These are phyloP conservation scores for Pseudocercospora ulei DNA, from an alignment of 2,329 filamentous ascomycete species.

Conservation along the genomic window DNA sequence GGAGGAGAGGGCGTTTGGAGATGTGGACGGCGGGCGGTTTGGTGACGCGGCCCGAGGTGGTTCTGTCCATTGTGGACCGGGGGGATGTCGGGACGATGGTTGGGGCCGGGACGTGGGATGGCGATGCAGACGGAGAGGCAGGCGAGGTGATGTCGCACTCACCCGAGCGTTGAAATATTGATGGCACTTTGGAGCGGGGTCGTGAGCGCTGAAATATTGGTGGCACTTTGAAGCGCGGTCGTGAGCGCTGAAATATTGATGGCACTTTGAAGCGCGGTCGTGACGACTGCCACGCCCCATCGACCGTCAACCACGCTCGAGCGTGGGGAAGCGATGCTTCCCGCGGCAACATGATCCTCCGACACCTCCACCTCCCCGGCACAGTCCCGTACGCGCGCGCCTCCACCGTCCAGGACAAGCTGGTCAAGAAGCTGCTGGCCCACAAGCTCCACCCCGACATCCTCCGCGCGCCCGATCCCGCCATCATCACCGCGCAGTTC, in stretches of 20 bases:
- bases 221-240: no score
- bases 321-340: not conserved
- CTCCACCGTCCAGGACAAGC: constrained; percentile 47
- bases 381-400: constrained; percentile 49
- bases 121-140: constrained; percentile 3
- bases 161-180: no score
- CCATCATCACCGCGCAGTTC: constrained; percentile 73
- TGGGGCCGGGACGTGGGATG: constrained; percentile 6
- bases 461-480: constrained; percentile 43
- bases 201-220: no score
- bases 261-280: no score
- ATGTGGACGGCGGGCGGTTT: constrained; percentile 34
- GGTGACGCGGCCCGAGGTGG: not conserved
- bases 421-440: constrained; percentile 50
- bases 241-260: no score
- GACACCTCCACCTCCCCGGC: constrained; percentile 51
- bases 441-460: constrained; percentile 46
- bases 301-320: not conserved
- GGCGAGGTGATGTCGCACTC: no score
- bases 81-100: no score
- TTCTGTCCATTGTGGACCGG: constrained; percentile 4
- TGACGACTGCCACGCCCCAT: no score
- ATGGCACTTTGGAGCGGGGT: no score
- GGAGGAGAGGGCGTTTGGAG: constrained; percentile 50
- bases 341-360: constrained; percentile 42